phyloP scores from a whole-genome alignment of 2,329 filamentous ascomycete genomes.

The Epichloe scottii region DNA sequence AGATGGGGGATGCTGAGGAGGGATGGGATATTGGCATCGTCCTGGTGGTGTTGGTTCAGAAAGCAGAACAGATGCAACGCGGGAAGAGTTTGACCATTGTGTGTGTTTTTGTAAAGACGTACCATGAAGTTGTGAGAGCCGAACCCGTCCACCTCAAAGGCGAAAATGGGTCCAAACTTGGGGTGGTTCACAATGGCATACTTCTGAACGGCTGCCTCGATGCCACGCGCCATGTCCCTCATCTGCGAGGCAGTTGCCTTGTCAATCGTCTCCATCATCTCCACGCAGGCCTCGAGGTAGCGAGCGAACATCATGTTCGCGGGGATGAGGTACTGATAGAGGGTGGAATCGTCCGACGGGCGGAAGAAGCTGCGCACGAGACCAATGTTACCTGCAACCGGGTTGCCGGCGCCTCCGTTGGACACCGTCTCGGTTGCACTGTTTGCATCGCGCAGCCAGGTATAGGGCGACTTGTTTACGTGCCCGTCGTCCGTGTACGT shows the following conservation, averaged over 20 bases:
- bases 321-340: constrained; percentile 78
- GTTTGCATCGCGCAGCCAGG: constrained; percentile 61
- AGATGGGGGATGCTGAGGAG: constrained; percentile 49
- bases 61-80: neutral
- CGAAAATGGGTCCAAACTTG: constrained; percentile 52
- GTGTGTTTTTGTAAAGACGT: neutral
- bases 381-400: constrained; percentile 65
- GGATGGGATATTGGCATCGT: constrained; percentile 51
- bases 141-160: constrained; percentile 59
- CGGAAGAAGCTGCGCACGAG: constrained; percentile 80
- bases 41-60: constrained; percentile 15
- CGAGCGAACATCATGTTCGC: constrained; percentile 75
- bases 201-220: constrained; percentile 54
- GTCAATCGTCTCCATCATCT: constrained; percentile 32
- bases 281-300: constrained; percentile 40
- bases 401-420: constrained; percentile 67
- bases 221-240: constrained; percentile 39
- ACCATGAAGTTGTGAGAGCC: constrained; percentile 47
- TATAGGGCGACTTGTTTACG: constrained; percentile 52
- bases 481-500: constrained; percentile 55
- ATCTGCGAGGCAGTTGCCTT: constrained; percentile 44
- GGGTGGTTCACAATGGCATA: constrained; percentile 54
- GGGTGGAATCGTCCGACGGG: constrained; percentile 78
- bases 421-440: constrained; percentile 69
- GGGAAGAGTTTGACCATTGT: neutral